Percentiles rank a stretch among this genome's conserved stretches.
Conservation (phyloP, 2,329 filamentous ascomycete genomes). For the Zopfia rhizophila region DNA sequence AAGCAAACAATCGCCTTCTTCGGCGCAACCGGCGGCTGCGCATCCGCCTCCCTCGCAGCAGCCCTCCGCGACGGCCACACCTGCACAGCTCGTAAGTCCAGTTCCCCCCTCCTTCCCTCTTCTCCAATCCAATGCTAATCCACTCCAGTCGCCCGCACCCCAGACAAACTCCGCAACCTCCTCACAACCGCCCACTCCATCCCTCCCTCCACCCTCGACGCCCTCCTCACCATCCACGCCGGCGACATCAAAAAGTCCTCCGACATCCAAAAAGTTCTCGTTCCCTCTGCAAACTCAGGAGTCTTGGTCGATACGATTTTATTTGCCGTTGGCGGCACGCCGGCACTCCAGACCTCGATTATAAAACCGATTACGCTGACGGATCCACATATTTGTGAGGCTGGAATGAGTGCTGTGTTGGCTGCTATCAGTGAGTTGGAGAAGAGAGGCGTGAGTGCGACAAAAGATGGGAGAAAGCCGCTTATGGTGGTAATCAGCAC, state of each 20-base stretch:
- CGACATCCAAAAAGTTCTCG: constrained; percentile 53
- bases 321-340: constrained; percentile 58
- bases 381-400: constrained; percentile 49
- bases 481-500: constrained; percentile 49
- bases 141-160: constrained; percentile 57
- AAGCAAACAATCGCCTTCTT: constrained; percentile 60
- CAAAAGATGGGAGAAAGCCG: constrained; percentile 17
- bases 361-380: constrained; percentile 41
- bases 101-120: constrained; percentile 1
- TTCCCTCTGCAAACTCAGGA: constrained; percentile 27
- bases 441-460: constrained; percentile 9
- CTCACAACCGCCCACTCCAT: constrained; percentile 54
- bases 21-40: constrained; percentile 63
- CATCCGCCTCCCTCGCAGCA: constrained; percentile 55
- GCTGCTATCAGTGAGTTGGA: constrained; percentile 37
- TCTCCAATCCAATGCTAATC: constrained; percentile 9
- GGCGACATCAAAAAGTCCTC: constrained; percentile 58
- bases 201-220: constrained; percentile 43
- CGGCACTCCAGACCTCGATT: constrained; percentile 33
- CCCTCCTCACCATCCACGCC: constrained; percentile 59
- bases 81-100: constrained; percentile 52
- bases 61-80: constrained; percentile 58
- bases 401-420: constrained; percentile 42
- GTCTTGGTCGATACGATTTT: constrained; percentile 57
- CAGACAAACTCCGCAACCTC: constrained; percentile 59